A percentile compares a stretch with the other conserved stretches of the same genome.
phyloP scores from a whole-genome alignment of 805 yeast genomes.

The Pichia occidentalis region DNA sequence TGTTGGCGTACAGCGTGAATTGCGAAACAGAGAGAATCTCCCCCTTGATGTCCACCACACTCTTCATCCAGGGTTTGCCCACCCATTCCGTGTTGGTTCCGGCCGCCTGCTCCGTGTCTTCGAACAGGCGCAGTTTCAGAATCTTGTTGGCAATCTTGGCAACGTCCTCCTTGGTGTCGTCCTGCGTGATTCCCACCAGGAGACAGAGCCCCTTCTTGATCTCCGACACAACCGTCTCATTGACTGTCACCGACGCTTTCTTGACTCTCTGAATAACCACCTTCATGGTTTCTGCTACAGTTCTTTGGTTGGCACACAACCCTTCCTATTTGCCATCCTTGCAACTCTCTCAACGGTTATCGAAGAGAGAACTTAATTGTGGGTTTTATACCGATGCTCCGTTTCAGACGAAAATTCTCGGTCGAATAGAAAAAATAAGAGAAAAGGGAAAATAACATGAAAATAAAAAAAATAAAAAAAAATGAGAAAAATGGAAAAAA shows the following conservation, averaged over 20 bases:
- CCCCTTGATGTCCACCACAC: conserved; percentile 57
- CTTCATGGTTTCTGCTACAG: conserved; percentile 47
- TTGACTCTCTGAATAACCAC: conserved; percentile 89
- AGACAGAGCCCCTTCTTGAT: conserved; percentile 72
- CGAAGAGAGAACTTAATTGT: too few relatives aligned
- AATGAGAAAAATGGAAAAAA: neutral
- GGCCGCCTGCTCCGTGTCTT: conserved; percentile 36
- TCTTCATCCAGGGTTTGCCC: conserved; percentile 74
- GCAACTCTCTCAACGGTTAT: too few relatives aligned
- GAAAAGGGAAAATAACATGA: neutral
- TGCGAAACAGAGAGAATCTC: conserved; percentile 85
- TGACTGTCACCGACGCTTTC: conserved; percentile 84
- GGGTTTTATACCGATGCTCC: too few relatives aligned
- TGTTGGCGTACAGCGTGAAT: conserved; percentile 79
- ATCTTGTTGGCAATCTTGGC: conserved; percentile 63
- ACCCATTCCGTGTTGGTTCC: conserved; percentile 43
- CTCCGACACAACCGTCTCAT: conserved; percentile 60
- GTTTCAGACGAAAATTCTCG: neutral
- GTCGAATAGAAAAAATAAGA: too few relatives aligned
- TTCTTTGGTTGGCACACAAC: neutral
- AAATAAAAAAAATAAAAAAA: neutral
- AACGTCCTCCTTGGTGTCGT: conserved; percentile 72
- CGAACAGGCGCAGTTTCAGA: conserved; percentile 62
- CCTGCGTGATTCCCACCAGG: conserved; percentile 75
- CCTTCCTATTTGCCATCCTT: too few relatives aligned